Evolutionary conservation across 129 eudicot genomes (phyloP), one percentile per base, ranked within the genome.

Genomic region (Lactuca saligna): DNA sequence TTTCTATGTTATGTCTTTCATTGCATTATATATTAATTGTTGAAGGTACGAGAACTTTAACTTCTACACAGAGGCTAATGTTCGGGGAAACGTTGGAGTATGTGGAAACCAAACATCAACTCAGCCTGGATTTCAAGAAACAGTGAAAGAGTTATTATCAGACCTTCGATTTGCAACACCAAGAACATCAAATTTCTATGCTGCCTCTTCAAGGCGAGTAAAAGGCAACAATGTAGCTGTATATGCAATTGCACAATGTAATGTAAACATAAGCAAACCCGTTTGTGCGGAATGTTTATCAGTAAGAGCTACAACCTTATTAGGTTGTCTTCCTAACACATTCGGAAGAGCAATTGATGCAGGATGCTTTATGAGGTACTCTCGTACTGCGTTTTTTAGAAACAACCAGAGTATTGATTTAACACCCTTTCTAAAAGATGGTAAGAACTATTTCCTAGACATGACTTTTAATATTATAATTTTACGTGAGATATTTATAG

Each of bases 161-260:
- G 79, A 79, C 33, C 70, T 79, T 53, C 75, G 62, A 79, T 31
- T 59, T 38, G 82, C 79, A 14, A 73, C 82, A 50, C 79, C 82
- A 56, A 72, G 62, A 70, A 72, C 29, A 59, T 61, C 72, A 12
- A 58, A 69, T 63, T 79, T 56, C 70, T 79, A 65, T 60, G 74
- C 70, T 16, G 79, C 78, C 16, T 61, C 82, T 11, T 42, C 61
- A 16, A 60, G 75, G 78, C 34, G 29, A 12, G 75, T 72, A 7
- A 35, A 31, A 14, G 61, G 58, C 33, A 64, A 61, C 46, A 63
- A 63, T 41, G 16, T 9, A 32, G 72, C 70, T 5, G 48, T 79
- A 3, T 72, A 79, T 34, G 82, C 82, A n/a, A 54, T 79, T 61
- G 78, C 78, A 66, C 82, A 72, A 60, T 79, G 82, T n/a, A 33